phyloP scores from a whole-genome alignment of 257 asterid species.

The Fraxinus cuspidata region DNA sequence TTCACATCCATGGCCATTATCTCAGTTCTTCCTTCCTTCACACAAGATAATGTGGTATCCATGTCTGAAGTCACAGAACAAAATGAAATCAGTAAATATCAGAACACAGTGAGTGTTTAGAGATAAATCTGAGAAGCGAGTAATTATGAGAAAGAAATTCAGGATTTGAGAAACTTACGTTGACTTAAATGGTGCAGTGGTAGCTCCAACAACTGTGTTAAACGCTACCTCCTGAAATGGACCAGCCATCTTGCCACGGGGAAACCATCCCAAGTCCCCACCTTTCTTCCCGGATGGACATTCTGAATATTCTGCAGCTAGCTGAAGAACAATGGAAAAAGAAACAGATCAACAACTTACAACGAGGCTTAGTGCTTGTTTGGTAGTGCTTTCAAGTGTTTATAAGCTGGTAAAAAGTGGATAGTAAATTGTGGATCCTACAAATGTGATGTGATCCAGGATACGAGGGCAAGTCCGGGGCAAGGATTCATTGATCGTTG shows the following conservation, averaged over 20 bases:
- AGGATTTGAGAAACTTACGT: conserved; percentile 55
- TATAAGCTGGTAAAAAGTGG: too few species aligned
- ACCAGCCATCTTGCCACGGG: conserved; percentile 99
- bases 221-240: conserved; percentile 99
- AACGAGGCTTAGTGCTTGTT: conserved; percentile 1
- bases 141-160: conserved; percentile 1
- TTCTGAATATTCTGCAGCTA: conserved; percentile 94
- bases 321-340: conserved; percentile 34
- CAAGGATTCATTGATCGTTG: too few species aligned
- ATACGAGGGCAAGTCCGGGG: too few species aligned
- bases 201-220: conserved; percentile 78
- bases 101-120: neutral
- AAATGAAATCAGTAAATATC: conserved; percentile 16
- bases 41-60: conserved; percentile 91
- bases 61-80: conserved; percentile 56
- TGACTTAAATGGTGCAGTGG: conserved; percentile 92
- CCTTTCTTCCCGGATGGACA: conserved; percentile 99
- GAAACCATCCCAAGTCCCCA: conserved; percentile 98
- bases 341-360: neutral
- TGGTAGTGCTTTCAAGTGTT: too few species aligned
- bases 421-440: too few species aligned
- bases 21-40: conserved; percentile 97
- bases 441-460: too few species aligned
- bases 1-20: conserved; percentile 20
- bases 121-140: neutral